phyloP scores from a whole-genome alignment of 192 early-diverging fungal genomes.

The Jimgerdemannia flammicorona region DNA sequence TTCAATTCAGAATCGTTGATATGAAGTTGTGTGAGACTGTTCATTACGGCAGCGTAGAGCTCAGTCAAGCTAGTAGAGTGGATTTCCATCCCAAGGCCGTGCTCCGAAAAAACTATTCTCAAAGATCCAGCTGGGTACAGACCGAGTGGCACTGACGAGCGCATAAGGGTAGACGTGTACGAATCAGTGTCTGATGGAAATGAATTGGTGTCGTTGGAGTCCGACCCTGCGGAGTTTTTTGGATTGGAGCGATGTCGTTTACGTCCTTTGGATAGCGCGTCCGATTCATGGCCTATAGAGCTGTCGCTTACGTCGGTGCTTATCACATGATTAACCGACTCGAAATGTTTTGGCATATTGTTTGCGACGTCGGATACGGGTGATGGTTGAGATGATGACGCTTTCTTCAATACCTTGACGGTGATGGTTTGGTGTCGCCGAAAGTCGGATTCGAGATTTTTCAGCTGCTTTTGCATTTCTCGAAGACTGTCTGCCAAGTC shows the following conservation, averaged over 20 bases:
- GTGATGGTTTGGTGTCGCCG: background rate
- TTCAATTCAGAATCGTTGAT: background rate
- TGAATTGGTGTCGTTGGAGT: background rate
- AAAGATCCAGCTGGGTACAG: background rate
- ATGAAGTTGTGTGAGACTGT: background rate
- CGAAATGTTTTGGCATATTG: background rate
- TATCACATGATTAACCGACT: background rate
- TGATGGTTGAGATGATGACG: background rate
- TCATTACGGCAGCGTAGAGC: background rate
- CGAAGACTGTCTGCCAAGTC: background rate
- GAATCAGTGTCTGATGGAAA: background rate
- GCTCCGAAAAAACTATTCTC: background rate
- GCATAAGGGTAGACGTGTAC: background rate
- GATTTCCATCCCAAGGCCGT: background rate
- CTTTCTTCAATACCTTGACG: background rate
- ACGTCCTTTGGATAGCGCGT: background rate
- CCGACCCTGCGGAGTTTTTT: background rate
- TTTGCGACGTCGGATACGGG: background rate
- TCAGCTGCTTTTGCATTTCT: background rate
- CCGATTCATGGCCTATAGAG: background rate
- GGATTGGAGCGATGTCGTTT: background rate
- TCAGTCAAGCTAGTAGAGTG: background rate
- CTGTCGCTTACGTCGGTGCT: background rate
- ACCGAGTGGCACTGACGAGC: background rate
- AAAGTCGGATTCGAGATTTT: background rate